Evolutionary conservation across 257 asterid species (phyloP).

Genomic region (Capsicum baccatum): DNA sequence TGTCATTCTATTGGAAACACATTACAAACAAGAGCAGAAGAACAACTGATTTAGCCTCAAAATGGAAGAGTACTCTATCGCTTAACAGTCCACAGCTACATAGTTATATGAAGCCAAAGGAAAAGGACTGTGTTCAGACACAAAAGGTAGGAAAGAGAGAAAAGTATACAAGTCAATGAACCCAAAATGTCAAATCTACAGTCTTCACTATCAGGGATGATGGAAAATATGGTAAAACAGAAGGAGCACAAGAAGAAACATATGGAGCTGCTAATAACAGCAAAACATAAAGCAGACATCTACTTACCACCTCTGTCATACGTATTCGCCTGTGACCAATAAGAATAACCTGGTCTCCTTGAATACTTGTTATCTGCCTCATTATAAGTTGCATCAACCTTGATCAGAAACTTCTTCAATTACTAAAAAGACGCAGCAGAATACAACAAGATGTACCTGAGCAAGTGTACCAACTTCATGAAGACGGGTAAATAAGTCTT

Average conservation of each 20-base stretch:
- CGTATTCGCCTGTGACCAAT: conserved; percentile 96
- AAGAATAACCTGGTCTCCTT: conserved; percentile 92
- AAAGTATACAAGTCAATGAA: conserved; percentile 9
- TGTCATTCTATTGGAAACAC: not conserved
- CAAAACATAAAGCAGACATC: conserved; percentile 2
- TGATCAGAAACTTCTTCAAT: conserved; percentile 37
- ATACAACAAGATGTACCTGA: conserved; percentile 62
- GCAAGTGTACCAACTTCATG: conserved; percentile 96
- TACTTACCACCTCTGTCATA: conserved; percentile 88
- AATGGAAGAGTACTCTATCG: not conserved
- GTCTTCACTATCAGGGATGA: not conserved
- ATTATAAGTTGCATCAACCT: conserved; percentile 41
- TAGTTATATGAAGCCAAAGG: not conserved
- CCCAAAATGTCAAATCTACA: conserved; percentile 7
- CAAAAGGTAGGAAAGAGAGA: conserved; percentile 21
- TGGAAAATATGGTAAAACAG: not conserved
- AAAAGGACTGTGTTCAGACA: not conserved
- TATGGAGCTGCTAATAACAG: not conserved
- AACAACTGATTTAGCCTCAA: conserved; percentile 7
- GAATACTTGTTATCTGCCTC: conserved; percentile 83
- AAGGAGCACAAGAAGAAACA: not conserved
- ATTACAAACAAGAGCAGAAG: not conserved
- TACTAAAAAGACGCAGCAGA: conserved; percentile 29
- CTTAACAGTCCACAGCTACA: not conserved
- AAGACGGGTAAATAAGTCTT: conserved; percentile 80